phyloP scores from a whole-genome alignment of 306 rosid genomes.

The peach (Prunus persica) region Prunus_persica_NCBIv2 NC_034013.1:17399501-17400000 shows the following conservation, averaged over 20 bases:
- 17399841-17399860: conserved; percentile 82
- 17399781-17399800: conserved; percentile 67
- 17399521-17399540: conserved; percentile 8
- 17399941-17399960: not conserved
- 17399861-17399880: conserved; percentile 97
- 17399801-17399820: conserved; percentile 84
- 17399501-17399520: conserved; percentile 16
- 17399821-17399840: conserved; percentile 90
- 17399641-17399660: conserved; percentile 16
- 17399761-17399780: conserved; percentile 68
- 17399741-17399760: conserved; percentile 86
- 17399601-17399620: conserved; percentile 15
- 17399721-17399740: conserved; percentile 56
- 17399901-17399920: conserved; percentile 5
- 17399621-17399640: conserved; percentile 24
- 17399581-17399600: conserved; percentile 14
- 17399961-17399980: not conserved
- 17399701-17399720: conserved; percentile 40
- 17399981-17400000: not conserved
- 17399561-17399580: conserved; percentile 7
- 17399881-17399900: conserved; percentile 67
- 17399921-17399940: not conserved
- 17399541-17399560: not conserved
- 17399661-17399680: not conserved
- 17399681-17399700: conserved; percentile 38